phyloP scores from a whole-genome alignment of 805 yeast genomes.

The Hermanozyma aechmeae region DNA sequence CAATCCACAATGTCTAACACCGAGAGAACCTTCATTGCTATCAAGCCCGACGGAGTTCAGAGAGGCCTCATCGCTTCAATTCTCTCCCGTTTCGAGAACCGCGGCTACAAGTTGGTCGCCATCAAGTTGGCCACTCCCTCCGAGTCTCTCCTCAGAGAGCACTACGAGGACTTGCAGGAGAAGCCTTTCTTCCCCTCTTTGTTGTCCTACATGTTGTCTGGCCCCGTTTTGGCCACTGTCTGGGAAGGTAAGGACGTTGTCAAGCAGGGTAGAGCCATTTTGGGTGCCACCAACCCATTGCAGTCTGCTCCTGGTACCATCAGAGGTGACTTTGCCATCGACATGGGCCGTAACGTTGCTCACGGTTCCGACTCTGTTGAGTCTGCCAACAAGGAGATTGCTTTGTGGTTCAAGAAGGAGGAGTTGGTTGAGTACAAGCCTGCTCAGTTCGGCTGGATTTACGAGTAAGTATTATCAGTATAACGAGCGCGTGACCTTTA shows the following conservation, averaged over 20 bases:
- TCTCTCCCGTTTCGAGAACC: conserved; percentile 87
- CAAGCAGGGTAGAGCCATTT: conserved; percentile 93
- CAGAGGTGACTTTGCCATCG: conserved; percentile 98
- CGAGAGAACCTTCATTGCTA: conserved; percentile 90
- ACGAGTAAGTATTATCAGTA: conserved; percentile 65
- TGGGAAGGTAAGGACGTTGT: conserved; percentile 99
- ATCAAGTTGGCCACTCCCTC: conserved; percentile 85
- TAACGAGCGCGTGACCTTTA: no score
- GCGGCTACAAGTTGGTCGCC: conserved; percentile 96
- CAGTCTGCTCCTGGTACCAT: conserved; percentile 98
- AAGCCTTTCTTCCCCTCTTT: conserved; percentile 98
- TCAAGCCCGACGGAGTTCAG: conserved; percentile 99
- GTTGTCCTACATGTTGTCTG: conserved; percentile 93
- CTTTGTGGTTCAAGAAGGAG: conserved; percentile 95
- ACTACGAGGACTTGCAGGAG: conserved; percentile 89
- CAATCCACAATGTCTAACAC: conserved; percentile 37
- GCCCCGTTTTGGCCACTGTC: conserved; percentile 97
- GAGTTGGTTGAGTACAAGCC: conserved; percentile 91
- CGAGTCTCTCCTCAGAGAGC: conserved; percentile 81
- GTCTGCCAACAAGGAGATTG: conserved; percentile 92
- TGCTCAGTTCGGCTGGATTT: conserved; percentile 79
- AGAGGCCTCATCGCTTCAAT: conserved; percentile 91
- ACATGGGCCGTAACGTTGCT: conserved; percentile 98
- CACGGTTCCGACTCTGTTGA: conserved; percentile 99
- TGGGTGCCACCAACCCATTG: conserved; percentile 99